These are phyloP conservation scores for Eleusine coracana DNA, from an alignment of 176 grass and related monocot species.

Conservation along the genomic window DNA sequence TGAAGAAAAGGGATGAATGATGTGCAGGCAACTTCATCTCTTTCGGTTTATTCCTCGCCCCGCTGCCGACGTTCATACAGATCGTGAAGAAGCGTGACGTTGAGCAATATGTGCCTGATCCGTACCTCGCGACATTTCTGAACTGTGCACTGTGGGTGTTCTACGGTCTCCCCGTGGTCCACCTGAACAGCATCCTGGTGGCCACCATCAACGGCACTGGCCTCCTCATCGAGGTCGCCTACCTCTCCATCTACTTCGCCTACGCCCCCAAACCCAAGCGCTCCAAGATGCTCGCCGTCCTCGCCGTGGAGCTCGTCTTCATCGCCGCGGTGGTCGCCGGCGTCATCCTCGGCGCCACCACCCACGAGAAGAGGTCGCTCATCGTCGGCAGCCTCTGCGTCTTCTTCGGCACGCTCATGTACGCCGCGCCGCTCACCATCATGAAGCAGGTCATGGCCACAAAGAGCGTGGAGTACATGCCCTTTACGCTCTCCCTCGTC, in stretches of 20 bases:
- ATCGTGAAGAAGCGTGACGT: conserved; percentile 58
- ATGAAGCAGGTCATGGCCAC: conserved; percentile 68
- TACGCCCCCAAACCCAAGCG: conserved; percentile 35
- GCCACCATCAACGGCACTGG: conserved; percentile 56
- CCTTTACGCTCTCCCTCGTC: conserved; percentile 50
- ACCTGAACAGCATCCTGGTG: conserved; percentile 59
- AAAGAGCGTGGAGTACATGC: conserved; percentile 83
- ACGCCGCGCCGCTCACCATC: conserved; percentile 65
- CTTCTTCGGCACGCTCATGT: conserved; percentile 73
- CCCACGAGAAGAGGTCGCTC: conserved; percentile 49
- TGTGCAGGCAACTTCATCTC: conserved; percentile 71
- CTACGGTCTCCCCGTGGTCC: conserved; percentile 60
- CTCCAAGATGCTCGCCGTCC: conserved; percentile 38
- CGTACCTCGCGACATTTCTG: conserved; percentile 77
- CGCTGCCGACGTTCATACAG: conserved; percentile 56
- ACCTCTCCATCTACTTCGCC: conserved; percentile 56
- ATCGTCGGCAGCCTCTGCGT: conserved; percentile 63
- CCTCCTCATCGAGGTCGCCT: conserved; percentile 46
- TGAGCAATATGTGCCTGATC: conserved; percentile 58
- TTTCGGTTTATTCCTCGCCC: conserved; percentile 75
- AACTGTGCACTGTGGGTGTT: conserved; percentile 85
- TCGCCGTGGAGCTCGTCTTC: conserved; percentile 50
- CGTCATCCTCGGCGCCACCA: conserved; percentile 51
- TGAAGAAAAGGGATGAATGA: too few species aligned
- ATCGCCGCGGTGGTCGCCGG: conserved; percentile 32